Percentiles rank a stretch among this genome's conserved stretches.
phyloP scores from a whole-genome alignment of 805 yeast genomes.

The Groenewaldozyma salmanticensis region DNA sequence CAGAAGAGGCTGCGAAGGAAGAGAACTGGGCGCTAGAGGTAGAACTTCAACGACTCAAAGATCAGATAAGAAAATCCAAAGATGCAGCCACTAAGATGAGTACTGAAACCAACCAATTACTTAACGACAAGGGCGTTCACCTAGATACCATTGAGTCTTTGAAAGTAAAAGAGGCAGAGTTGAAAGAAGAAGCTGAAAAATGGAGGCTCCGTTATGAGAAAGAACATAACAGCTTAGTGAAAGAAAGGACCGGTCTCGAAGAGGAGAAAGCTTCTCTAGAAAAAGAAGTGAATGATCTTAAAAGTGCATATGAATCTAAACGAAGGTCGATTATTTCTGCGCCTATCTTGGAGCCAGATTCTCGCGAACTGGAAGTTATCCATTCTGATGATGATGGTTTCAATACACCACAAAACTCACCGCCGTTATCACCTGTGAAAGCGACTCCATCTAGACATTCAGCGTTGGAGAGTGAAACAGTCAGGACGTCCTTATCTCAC shows the following conservation, averaged over 20 bases:
- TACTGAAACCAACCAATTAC: conserved; percentile 17
- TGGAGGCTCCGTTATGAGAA: conserved; percentile 16
- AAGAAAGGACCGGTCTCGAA: conserved; percentile 18
- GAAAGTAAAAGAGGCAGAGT: conserved; percentile 22
- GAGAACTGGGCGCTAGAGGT: conserved; percentile 31
- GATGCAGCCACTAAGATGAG: conserved; percentile 18
- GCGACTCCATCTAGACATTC: conserved; percentile 24
- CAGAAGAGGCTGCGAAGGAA: conserved; percentile 24
- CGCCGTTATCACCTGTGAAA: conserved; percentile 27
- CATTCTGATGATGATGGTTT: conserved; percentile 14
- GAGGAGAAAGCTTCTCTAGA: conserved; percentile 18
- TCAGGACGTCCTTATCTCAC: conserved; percentile 52
- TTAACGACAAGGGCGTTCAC: conserved; percentile 16
- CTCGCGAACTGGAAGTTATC: neutral
- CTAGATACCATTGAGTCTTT: conserved; percentile 23
- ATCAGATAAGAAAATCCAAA: conserved; percentile 16
- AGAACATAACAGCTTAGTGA: conserved; percentile 16
- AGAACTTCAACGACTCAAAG: conserved; percentile 23
- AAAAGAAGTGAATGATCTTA: conserved; percentile 14
- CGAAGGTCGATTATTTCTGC: neutral
- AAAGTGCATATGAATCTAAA: conserved; percentile 13
- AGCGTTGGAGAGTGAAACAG: conserved; percentile 53
- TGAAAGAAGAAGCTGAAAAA: conserved; percentile 17
- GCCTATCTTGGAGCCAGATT: neutral
- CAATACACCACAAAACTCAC: conserved; percentile 21